Percentiles rank a stretch among this genome's conserved stretches.
Conservation (phyloP, 2,329 filamentous ascomycete species). For the Coniochaeta sp. region DNA sequence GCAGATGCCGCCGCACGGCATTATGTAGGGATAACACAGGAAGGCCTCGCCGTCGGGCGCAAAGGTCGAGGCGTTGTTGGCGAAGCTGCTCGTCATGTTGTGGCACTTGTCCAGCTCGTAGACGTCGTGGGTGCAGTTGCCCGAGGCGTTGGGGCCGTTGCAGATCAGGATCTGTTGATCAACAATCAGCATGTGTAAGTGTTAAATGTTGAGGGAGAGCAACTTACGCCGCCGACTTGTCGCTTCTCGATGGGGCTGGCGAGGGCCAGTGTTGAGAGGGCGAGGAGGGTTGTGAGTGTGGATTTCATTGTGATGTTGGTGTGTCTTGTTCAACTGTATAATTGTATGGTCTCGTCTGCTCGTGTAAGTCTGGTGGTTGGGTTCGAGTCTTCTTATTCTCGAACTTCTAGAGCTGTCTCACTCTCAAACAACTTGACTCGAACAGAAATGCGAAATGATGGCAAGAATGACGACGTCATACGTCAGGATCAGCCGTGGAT, state of each 20-base stretch:
- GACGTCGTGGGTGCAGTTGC: constrained; percentile 34
- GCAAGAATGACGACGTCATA: background rate
- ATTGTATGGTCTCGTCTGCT: background rate
- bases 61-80: constrained; percentile 39
- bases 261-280: constrained; percentile 6
- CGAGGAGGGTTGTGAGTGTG: background rate
- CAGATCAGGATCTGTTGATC: constrained; percentile 39
- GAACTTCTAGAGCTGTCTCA: background rate
- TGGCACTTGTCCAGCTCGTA: constrained; percentile 38
- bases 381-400: background rate
- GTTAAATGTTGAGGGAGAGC: background rate
- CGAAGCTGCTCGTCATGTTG: constrained; percentile 33
- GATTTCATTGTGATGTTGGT: constrained; percentile 2
- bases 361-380: background rate
- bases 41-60: constrained; percentile 43
- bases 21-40: constrained; percentile 37
- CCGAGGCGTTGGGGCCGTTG: constrained; percentile 42
- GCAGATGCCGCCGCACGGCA: constrained; percentile 36
- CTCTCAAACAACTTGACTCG: background rate
- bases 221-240: constrained; percentile 39
- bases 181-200: background rate
- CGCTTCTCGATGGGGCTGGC: constrained; percentile 28
- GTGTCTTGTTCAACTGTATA: too few species aligned
- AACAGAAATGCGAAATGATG: background rate
- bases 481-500: constrained; percentile 2